Evolutionary conservation across 257 asterid genomes (phyloP).

Genomic region (Solanum pinnatisectum): DNA sequence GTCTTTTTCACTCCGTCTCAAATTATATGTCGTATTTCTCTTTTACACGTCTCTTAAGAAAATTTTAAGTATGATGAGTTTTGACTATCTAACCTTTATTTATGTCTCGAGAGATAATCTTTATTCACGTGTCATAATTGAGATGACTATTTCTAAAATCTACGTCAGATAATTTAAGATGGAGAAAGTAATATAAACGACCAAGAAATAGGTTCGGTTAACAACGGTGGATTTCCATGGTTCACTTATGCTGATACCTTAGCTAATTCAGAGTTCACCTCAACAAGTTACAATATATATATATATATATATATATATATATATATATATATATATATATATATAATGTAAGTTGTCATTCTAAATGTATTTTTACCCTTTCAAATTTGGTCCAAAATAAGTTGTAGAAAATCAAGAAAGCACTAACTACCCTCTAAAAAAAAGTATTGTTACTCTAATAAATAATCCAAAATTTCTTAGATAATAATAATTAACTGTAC

Average conservation of each 20-base stretch:
- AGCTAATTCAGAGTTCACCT: not conserved
- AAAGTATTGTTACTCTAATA: not conserved
- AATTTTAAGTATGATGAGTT: not conserved
- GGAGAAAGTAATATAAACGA: not conserved
- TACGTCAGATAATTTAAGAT: not conserved
- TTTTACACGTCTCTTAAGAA: rapidly evolving
- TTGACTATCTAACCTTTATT: not conserved
- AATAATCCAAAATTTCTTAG: not conserved
- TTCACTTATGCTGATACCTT: not conserved
- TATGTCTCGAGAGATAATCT: too few species aligned
- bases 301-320: too few species aligned
- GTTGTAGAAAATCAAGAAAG: not conserved
- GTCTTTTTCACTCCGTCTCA: not conserved
- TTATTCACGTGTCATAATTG: not conserved
- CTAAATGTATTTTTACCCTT: not conserved
- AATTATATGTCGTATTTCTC: not conserved
- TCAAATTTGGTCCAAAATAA: not conserved
- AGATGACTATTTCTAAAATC: not conserved
- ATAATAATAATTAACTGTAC: not conserved
- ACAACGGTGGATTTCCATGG: not conserved
- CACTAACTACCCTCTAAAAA: not conserved
- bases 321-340: too few species aligned
- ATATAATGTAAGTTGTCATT: not conserved
- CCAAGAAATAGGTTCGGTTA: not conserved
- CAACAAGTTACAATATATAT: not conserved